Conservation (phyloP, 2,329 filamentous ascomycete genomes). For the Nothophoma quercina region DNA sequence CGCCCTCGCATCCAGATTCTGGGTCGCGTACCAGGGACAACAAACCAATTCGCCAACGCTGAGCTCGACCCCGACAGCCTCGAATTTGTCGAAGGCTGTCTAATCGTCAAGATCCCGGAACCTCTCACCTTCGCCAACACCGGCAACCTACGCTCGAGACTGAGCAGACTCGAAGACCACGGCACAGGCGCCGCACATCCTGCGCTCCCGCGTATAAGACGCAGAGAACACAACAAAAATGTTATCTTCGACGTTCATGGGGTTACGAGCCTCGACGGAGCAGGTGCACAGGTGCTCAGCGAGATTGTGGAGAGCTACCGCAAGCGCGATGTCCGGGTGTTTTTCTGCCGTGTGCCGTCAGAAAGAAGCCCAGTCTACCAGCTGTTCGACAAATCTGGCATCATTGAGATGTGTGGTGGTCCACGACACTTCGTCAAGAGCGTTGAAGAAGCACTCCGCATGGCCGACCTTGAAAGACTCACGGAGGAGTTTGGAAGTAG, state of each 20-base stretch:
- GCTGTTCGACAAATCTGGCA: constrained; percentile 80
- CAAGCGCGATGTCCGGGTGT: constrained; percentile 77
- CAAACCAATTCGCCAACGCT: constrained; percentile 82
- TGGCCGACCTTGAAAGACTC: constrained; percentile 76
- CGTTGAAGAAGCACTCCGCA: constrained; percentile 82
- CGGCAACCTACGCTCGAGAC: constrained; percentile 83
- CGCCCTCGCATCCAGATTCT: constrained; percentile 95
- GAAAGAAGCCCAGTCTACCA: constrained; percentile 68
- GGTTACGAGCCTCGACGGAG: constrained; percentile 93
- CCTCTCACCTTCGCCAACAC: constrained; percentile 97
- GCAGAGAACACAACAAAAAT: constrained; percentile 84
- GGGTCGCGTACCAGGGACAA: constrained; percentile 82
- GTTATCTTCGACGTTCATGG: constrained; percentile 97
- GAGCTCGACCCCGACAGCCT: constrained; percentile 74
- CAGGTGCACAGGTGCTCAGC: constrained; percentile 86
- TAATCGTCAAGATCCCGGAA: constrained; percentile 98
- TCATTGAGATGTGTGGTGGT: constrained; percentile 83
- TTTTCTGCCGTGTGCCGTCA: constrained; percentile 69
- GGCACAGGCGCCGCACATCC: constrained; percentile 87
- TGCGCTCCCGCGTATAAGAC: constrained; percentile 79
- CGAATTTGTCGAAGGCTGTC: constrained; percentile 88
- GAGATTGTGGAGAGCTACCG: constrained; percentile 87
- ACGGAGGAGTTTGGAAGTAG: constrained; percentile 47
- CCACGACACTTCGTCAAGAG: constrained; percentile 78
- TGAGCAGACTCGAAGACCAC: constrained; percentile 86